Conservation (phyloP, 2,329 filamentous ascomycete genomes). For the Chrysosporium keratinophilum region DNA sequence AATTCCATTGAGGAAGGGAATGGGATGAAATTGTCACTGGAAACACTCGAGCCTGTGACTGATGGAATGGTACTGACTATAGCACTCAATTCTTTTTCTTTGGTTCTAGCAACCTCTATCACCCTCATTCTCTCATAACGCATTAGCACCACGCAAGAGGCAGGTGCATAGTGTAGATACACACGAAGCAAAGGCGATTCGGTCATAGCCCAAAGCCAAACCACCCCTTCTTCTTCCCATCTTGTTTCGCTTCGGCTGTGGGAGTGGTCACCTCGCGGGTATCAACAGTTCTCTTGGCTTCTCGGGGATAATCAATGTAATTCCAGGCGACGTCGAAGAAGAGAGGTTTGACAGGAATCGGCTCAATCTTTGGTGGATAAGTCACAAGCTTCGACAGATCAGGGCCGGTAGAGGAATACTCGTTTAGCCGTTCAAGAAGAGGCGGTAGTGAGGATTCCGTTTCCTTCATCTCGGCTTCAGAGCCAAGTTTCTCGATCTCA, state of each 20-base stretch:
- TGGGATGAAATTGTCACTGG: background rate
- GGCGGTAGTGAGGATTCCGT: conserved; percentile 41
- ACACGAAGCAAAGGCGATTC: background rate
- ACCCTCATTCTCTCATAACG: too few relatives aligned
- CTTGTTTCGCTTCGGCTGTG: conserved; percentile 35
- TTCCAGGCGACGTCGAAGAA: conserved; percentile 98
- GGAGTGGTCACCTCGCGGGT: conserved; percentile 20
- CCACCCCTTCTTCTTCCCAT: conserved; percentile 63
- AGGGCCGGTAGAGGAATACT: conserved; percentile 61
- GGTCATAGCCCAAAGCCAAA: conserved; percentile 54
- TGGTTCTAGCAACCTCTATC: too few relatives aligned
- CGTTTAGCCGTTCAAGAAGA: conserved; percentile 62
- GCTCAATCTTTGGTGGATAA: conserved; percentile 73
- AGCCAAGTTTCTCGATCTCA: conserved; percentile 58
- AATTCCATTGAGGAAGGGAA: too few relatives aligned
- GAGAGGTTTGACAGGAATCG: conserved; percentile 83
- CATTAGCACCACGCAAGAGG: too few relatives aligned
- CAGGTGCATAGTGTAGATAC: too few relatives aligned
- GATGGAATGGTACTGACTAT: too few relatives aligned
- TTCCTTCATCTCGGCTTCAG: conserved; percentile 38
- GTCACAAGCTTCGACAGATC: conserved; percentile 72
- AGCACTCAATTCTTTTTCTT: too few relatives aligned
- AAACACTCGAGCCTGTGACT: too few relatives aligned
- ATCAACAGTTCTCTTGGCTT: conserved; percentile 24
- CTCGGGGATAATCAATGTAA: conserved; percentile 82